phyloP scores from a whole-genome alignment of 176 grass and related monocot genomes.

The Bromus sterilis region DNA sequence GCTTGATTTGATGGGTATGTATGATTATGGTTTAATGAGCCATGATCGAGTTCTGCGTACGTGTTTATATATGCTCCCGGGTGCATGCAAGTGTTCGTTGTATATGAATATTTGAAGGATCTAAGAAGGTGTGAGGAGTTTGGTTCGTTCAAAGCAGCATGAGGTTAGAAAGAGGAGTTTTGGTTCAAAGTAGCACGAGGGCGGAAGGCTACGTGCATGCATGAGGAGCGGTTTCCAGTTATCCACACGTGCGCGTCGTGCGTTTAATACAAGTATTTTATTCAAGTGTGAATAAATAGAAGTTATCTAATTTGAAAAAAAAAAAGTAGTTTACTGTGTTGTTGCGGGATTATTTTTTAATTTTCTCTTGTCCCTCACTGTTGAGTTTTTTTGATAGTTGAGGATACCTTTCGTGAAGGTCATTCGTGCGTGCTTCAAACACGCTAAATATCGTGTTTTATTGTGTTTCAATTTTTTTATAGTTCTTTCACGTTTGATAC shows the following conservation, averaged over 20 bases:
- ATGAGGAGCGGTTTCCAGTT: neutral
- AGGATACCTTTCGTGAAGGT: too few species aligned
- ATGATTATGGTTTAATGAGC: neutral
- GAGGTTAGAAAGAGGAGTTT: neutral
- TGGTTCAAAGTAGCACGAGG: slow-evolving; percentile 37
- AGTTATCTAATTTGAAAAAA: too few species aligned
- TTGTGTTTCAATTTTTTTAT: too few species aligned
- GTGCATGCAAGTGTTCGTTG: neutral
- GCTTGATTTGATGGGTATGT: neutral
- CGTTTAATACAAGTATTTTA: neutral
- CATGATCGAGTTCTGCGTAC: neutral
- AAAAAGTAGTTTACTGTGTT: too few species aligned
- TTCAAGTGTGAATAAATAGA: too few species aligned
- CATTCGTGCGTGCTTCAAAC: too few species aligned
- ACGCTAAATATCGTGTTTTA: too few species aligned
- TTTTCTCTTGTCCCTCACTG: too few species aligned
- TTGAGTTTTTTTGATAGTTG: too few species aligned
- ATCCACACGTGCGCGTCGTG: neutral
- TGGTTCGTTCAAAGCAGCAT: slow-evolving; percentile 29
- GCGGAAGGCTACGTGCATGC: neutral
- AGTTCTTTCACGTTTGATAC: too few species aligned
- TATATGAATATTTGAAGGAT: neutral
- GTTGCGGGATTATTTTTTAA: too few species aligned
- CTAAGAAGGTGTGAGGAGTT: neutral
- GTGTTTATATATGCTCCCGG: neutral